Percentiles rank a stretch among this genome's conserved stretches.
phyloP scores from a whole-genome alignment of 2,329 filamentous ascomycete species.

The Aspergillus melleus region DNA sequence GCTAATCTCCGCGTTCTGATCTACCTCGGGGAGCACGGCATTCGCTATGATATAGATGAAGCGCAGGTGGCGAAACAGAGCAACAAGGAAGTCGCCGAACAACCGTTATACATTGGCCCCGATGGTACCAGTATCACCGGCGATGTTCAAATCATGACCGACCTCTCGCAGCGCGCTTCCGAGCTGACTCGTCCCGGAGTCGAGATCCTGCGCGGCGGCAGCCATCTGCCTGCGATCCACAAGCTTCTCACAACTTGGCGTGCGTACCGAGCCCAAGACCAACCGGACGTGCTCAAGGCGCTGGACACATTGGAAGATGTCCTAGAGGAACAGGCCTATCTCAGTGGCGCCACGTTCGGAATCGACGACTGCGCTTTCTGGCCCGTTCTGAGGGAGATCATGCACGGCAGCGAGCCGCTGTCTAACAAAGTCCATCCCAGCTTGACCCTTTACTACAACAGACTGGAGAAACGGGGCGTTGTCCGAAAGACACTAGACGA shows the following conservation, averaged over 20 bases:
- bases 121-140: conserved; percentile 32
- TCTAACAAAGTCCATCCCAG: conserved; percentile 30
- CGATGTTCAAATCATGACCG: conserved; percentile 32
- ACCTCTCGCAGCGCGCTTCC: conserved; percentile 27
- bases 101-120: conserved; percentile 29
- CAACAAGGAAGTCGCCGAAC: conserved; percentile 1
- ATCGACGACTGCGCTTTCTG: conserved; percentile 48
- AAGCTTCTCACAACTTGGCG: conserved; percentile 33
- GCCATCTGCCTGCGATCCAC: conserved; percentile 29
- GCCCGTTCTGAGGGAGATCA: conserved; percentile 43
- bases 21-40: conserved; percentile 38
- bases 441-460: conserved; percentile 38
- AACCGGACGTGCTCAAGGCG: conserved; percentile 10
- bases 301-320: conserved; percentile 35
- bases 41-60: conserved; percentile 32
- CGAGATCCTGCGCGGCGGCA: conserved; percentile 29
- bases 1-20: conserved; percentile 41
- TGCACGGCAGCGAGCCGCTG: conserved; percentile 24
- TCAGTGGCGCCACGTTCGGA: conserved; percentile 36
- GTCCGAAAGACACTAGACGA: conserved; percentile 35
- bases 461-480: conserved; percentile 39
- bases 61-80: background rate
- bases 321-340: conserved; percentile 33
- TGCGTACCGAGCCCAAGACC: conserved; percentile 15
- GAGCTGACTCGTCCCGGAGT: conserved; percentile 27